Conservation (phyloP, 2,329 filamentous ascomycete species). For the Xylariales sp. region DNA sequence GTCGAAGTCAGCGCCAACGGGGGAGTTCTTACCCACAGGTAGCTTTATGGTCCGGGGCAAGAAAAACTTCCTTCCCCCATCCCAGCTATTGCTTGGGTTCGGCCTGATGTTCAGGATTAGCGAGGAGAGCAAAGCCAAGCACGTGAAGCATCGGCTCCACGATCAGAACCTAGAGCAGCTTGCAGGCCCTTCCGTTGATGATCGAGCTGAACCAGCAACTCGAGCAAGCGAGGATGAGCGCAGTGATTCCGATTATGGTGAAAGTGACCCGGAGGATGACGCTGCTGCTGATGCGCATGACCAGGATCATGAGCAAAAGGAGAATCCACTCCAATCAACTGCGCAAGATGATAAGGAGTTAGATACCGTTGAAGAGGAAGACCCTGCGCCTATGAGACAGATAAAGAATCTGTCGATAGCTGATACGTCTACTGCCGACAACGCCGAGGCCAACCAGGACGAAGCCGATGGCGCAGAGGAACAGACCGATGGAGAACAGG, state of each 20-base stretch:
- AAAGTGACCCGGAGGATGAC: slow-evolving; percentile 26
- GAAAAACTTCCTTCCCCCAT: slow-evolving; percentile 87
- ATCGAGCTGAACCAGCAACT: slow-evolving; percentile 1
- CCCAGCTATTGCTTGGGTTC: slow-evolving; percentile 82
- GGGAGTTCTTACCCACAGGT: slow-evolving; percentile 75
- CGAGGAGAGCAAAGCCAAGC: slow-evolving; percentile 76
- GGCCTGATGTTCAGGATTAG: slow-evolving; percentile 85
- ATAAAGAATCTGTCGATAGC: slow-evolving; percentile 17
- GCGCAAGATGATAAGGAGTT: slow-evolving; percentile 22
- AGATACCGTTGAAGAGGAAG: slow-evolving; percentile 18
- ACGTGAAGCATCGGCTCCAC: slow-evolving; percentile 68
- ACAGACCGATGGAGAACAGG: slow-evolving; percentile 31
- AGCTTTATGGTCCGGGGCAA: slow-evolving; percentile 77
- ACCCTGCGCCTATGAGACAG: slow-evolving; percentile 17
- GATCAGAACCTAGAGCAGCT: slow-evolving; percentile 20
- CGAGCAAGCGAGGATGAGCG: slow-evolving; percentile 11
- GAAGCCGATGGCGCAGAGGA: slow-evolving; percentile 23
- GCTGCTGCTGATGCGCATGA: slow-evolving; percentile 24
- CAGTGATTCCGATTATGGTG: slow-evolving; percentile 21
- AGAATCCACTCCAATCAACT: slow-evolving; percentile 31
- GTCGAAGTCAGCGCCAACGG: slow-evolving; percentile 73
- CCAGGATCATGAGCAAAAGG: slow-evolving; percentile 17
- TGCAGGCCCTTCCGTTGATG: slow-evolving; percentile 10
- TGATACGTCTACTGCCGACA: slow-evolving; percentile 6
- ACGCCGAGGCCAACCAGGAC: slow-evolving; percentile 6